Conservation (phyloP, 768 basidiomycete species). For the Panaeolus papilionaceus region DNA sequence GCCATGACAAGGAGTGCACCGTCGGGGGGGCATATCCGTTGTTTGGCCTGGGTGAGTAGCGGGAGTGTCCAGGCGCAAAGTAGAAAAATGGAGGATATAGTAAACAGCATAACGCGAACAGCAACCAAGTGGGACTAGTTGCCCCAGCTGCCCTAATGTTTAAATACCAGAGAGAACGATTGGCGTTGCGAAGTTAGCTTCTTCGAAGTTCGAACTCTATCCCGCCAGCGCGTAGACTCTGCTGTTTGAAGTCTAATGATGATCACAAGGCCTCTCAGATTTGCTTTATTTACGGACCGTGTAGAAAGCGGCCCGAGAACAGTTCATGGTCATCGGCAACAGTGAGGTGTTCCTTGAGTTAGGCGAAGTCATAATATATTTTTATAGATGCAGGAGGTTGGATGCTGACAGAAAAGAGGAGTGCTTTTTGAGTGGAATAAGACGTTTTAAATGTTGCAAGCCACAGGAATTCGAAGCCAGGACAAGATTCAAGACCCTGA, state of each 20-base stretch:
- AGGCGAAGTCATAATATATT: background rate
- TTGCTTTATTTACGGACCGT: background rate
- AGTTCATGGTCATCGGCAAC: background rate
- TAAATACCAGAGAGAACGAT: background rate
- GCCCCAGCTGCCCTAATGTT: background rate
- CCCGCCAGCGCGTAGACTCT: background rate
- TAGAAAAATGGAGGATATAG: background rate
- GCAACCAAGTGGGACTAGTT: background rate
- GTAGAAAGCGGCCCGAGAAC: background rate
- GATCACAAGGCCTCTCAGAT: background rate
- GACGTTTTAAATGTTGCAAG: no score
- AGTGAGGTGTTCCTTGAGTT: background rate
- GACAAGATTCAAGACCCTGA: no score
- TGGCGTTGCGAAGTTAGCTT: no score
- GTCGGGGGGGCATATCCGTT: conserved; percentile 41
- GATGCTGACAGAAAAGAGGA: background rate
- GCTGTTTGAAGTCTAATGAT: background rate
- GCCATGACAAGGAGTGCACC: conserved; percentile 47
- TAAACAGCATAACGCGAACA: background rate
- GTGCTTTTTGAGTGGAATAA: background rate
- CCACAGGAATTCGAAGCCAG: no score
- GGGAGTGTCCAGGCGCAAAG: background rate
- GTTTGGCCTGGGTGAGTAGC: conserved; percentile 28
- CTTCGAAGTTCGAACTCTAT: background rate
- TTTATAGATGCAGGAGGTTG: background rate